phyloP scores from a whole-genome alignment of 2,329 filamentous ascomycete species.

The Arthroderma sp. region DNA sequence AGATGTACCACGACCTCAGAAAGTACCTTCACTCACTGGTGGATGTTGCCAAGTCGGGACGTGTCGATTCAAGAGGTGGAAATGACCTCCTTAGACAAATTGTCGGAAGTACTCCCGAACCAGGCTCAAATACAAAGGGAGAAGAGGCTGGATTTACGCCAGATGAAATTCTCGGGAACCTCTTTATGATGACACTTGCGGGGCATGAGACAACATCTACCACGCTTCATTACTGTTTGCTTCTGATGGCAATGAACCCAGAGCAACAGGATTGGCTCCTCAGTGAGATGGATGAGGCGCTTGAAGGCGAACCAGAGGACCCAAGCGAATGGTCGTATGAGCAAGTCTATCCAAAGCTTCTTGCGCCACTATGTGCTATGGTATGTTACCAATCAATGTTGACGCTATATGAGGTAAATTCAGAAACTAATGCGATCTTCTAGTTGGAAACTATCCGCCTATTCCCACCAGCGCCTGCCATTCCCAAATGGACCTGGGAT shows the following conservation, averaged over 20 bases:
- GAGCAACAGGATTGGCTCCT: constrained; percentile 35
- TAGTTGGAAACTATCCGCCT: constrained; percentile 31
- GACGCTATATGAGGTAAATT: not conserved
- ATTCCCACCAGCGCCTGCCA: constrained; percentile 21
- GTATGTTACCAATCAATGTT: not conserved
- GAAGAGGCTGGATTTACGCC: not conserved
- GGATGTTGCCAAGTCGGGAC: not conserved
- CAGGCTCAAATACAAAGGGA: not conserved
- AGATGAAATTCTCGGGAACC: constrained; percentile 37
- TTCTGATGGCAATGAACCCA: constrained; percentile 34
- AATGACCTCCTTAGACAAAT: not conserved
- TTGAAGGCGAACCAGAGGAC: constrained; percentile 10
- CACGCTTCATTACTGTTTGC: constrained; percentile 30
- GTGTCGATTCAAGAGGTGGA: not conserved
- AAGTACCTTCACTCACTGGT: not conserved
- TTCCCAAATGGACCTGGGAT: constrained; percentile 19
- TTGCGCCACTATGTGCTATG: constrained; percentile 15
- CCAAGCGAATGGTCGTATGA: constrained; percentile 23
- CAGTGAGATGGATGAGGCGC: constrained; percentile 25
- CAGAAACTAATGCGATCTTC: not conserved
- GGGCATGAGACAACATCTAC: constrained; percentile 41
- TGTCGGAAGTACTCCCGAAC: not conserved
- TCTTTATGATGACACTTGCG: constrained; percentile 38
- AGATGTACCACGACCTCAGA: not conserved
- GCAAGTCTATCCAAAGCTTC: constrained; percentile 27